A percentile compares a stretch with the other conserved stretches of the same genome.
phyloP scores from a whole-genome alignment of 2,329 filamentous ascomycete genomes.

The Colletotrichum orchidophilum region DNA sequence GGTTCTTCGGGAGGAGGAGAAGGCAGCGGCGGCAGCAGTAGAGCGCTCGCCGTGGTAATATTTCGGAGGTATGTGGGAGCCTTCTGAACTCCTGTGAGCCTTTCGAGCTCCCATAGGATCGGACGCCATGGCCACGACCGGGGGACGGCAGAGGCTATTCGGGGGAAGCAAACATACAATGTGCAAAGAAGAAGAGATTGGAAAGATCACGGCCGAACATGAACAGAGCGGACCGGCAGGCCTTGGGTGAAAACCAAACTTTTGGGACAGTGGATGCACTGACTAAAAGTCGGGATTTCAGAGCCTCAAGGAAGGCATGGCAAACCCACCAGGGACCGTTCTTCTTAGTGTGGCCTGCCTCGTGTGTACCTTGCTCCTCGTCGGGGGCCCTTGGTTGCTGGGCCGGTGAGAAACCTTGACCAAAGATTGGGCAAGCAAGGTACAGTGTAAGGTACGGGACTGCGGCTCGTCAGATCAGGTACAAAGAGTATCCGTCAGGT shows the following conservation, averaged over 20 bases:
- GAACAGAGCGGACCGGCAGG: neutral
- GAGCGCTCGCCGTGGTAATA: constrained; percentile 13
- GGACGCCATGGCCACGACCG: constrained; percentile 34
- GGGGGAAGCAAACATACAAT: constrained; percentile 17
- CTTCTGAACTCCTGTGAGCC: constrained; percentile 37
- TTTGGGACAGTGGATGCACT: constrained; percentile 33
- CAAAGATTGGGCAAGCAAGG: neutral
- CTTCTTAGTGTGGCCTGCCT: constrained; percentile 23
- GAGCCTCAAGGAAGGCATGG: constrained; percentile 33
- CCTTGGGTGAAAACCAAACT: constrained; percentile 25
- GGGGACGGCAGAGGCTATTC: constrained; percentile 10
- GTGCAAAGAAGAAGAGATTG: neutral
- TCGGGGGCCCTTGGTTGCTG: neutral
- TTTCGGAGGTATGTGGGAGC: constrained; percentile 30
- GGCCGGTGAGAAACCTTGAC: neutral
- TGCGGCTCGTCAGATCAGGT: constrained; percentile 11
- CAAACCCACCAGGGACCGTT: constrained; percentile 27
- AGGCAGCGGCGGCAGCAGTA: constrained; percentile 6
- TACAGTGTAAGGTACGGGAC: constrained; percentile 4
- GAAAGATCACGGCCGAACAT: neutral
- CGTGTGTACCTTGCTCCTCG: constrained; percentile 7
- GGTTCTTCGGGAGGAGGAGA: constrained; percentile 28
- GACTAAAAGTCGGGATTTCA: constrained; percentile 32
- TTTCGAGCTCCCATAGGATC: constrained; percentile 33
- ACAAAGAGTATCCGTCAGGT: constrained; percentile 6